Evolutionary conservation across 345 rosid genomes (phyloP).

Genomic region (Corchorus olitorius): DNA sequence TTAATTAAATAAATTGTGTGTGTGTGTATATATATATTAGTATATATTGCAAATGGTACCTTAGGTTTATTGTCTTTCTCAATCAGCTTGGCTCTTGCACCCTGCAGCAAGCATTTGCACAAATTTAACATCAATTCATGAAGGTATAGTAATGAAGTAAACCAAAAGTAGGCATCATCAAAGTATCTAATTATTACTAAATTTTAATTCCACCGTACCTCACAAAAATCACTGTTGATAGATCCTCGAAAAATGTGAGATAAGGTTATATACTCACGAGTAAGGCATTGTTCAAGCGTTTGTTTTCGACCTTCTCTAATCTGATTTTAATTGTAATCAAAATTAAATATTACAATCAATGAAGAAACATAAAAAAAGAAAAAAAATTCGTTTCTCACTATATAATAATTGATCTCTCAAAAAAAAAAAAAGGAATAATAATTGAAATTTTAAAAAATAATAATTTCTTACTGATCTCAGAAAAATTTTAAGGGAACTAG

Average conservation of each 20-base stretch:
- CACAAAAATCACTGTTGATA: constrained; percentile 13
- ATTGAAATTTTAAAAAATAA: no score
- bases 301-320: constrained; percentile 21
- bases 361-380: no score
- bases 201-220: constrained; percentile 15
- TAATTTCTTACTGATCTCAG: constrained; percentile 11
- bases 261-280: constrained; percentile 23
- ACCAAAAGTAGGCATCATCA: no score
- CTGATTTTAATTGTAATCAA: background rate
- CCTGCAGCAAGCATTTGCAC: constrained; percentile 13
- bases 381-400: no score
- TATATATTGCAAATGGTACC: constrained; percentile 4
- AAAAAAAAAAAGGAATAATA: no score
- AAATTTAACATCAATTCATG: background rate
- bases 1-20: no score
- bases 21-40: no score
- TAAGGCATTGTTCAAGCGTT: constrained; percentile 18
- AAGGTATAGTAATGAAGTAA: background rate
- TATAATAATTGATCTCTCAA: no score
- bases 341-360: no score
- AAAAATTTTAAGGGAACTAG: constrained; percentile 23
- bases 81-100: constrained; percentile 28
- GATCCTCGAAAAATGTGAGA: constrained; percentile 11
- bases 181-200: no score
- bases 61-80: constrained; percentile 30